Conservation (phyloP, 352 stramenopile genomes). For the Globisporangium megalacanthum region DNA sequence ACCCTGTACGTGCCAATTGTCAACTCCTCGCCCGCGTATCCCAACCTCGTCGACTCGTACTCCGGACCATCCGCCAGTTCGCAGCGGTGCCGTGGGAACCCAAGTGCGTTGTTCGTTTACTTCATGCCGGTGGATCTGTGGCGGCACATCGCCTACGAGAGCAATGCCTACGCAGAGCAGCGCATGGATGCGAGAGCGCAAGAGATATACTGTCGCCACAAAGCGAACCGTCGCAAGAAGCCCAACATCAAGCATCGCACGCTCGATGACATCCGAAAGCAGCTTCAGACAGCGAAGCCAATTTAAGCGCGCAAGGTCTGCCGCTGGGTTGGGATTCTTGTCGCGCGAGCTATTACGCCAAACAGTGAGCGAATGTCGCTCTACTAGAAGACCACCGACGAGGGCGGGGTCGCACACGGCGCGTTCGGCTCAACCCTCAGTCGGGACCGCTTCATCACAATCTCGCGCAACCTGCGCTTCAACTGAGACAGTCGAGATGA, state of each 20-base stretch:
- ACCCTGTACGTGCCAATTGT: slow-evolving; percentile 3
- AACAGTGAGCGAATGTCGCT: slow-evolving; percentile 12
- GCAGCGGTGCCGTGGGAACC: not conserved
- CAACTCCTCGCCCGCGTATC: slow-evolving; percentile 1
- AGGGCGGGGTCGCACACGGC: slow-evolving; percentile 7
- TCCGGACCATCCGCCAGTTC: not conserved
- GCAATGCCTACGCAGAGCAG: not conserved
- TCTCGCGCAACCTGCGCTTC: slow-evolving; percentile 1
- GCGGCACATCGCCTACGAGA: not conserved
- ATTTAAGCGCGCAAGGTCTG: not conserved
- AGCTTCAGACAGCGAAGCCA: not conserved
- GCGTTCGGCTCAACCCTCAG: not conserved
- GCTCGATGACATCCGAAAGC: too few species aligned
- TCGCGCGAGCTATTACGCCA: slow-evolving; percentile 5
- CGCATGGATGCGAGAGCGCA: not conserved
- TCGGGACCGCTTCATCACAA: not conserved
- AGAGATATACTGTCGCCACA: slow-evolving; percentile 7
- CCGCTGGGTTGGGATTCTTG: not conserved
- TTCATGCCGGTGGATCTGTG: not conserved
- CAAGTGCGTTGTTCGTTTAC: not conserved
- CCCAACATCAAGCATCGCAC: slow-evolving; percentile 11
- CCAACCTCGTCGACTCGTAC: not conserved
- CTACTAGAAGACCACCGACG: slow-evolving; percentile 12
- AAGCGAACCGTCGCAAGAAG: not conserved
- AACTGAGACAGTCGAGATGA: too few species aligned